Base-by-base conservation (phyloP, 176 grass and related monocot species). In the Cenchrus americanus region DNA sequence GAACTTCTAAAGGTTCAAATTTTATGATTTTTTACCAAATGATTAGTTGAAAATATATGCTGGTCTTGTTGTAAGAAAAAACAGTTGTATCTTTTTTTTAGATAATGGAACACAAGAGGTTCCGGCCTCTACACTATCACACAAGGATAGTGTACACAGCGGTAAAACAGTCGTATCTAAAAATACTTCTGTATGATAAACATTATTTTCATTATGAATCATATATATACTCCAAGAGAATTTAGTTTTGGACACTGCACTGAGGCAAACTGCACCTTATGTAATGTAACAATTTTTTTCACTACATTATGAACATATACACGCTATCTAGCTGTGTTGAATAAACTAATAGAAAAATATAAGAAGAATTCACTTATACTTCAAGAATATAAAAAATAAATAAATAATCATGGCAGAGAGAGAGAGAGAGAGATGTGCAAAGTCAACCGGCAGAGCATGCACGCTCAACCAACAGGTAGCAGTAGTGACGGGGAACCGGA, bases 371-470 rank as follows among this genome's bases (percentile, higher is more conserved):
- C 27, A 30, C 27, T 30, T 30, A 37, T 37, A 37, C 34, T 37
- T 37, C 34, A 37, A 37, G 3, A n/a, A 61, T 3, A 62, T 22
- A 1, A 26, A 62, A 26, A 10, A 1, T 48, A 34, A 37, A 37
- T 48, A 48, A 48, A 48, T 48, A 48, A 48, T 48, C 47, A 48
- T 48, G 47, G 47, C 8, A 52, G 12, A 68, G 30, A 24, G 30
- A 80, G 46, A 40, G 26, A 55, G 49, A 75, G 50, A 75, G 71
- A 37, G 26, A 48, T 4, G 17, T 17, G 41, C 9, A 84, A 84
- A 76, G 82, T 84, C 82, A 84, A 84, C 42, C 48, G 34, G 15
- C 52, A 6, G 62, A 76, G 22, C 11, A n/a, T 62, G 68, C 42
- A 19, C 51, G 18, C 48, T 2, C 30, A 79, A 43, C 11, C 10